Conservation (phyloP, 495 filamentous ascomycete species). For the Annulohypoxylon maeteangense region DNA sequence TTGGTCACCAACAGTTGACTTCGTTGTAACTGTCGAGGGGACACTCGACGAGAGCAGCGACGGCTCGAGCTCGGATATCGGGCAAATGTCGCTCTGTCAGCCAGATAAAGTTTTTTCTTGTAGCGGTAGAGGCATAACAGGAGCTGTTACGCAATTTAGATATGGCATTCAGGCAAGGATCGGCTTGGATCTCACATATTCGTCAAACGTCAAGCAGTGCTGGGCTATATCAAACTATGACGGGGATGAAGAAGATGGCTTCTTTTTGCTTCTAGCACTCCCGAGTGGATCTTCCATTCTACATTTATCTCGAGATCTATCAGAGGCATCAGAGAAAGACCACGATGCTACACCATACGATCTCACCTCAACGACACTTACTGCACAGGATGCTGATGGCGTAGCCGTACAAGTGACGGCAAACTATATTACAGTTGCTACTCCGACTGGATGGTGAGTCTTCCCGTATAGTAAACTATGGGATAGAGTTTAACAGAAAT, state of each 20-base stretch:
- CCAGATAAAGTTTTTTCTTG: slow-evolving; percentile 68
- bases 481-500: slow-evolving; percentile 10
- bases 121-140: slow-evolving; percentile 66
- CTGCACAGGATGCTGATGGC: slow-evolving; percentile 48
- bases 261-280: slow-evolving; percentile 62
- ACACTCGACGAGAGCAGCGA: slow-evolving; percentile 20
- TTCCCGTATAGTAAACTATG: slow-evolving; percentile 26
- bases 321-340: slow-evolving; percentile 45
- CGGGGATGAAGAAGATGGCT: slow-evolving; percentile 34
- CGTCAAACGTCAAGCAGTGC: slow-evolving; percentile 52
- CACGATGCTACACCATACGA: slow-evolving; percentile 61
- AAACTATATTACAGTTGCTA: slow-evolving; percentile 55
- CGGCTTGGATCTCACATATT: slow-evolving; percentile 62
- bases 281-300: slow-evolving; percentile 56
- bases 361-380: slow-evolving; percentile 64
- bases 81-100: slow-evolving; percentile 22
- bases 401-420: slow-evolving; percentile 67
- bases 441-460: slow-evolving; percentile 42
- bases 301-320: slow-evolving; percentile 52
- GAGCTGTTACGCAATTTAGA: slow-evolving; percentile 75
- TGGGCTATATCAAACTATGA: slow-evolving; percentile 55
- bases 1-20: slow-evolving; percentile 85
- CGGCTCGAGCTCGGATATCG: slow-evolving; percentile 6
- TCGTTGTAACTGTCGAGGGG: slow-evolving; percentile 60
- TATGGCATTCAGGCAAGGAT: slow-evolving; percentile 76